Evolutionary conservation across 176 grass and related monocot genomes (phyloP), one percentile per base, ranked within the genome.

Genomic region (Stipa capillata): DNA sequence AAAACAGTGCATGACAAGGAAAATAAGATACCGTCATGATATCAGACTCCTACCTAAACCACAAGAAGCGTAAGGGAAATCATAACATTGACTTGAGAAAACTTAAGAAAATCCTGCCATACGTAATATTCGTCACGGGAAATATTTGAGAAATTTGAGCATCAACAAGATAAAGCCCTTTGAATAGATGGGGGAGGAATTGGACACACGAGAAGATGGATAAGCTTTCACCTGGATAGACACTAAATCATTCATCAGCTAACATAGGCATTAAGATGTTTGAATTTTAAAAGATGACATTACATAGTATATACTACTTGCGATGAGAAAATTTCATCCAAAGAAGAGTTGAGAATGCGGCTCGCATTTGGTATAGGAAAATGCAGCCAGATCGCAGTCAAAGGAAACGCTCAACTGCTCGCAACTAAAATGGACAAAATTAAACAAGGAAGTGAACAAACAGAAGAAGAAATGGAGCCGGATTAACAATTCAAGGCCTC

Each of bases 1-100:
- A 50, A n/a, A 52, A 29, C 53, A 28, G 43, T 47, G 9, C 74
- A 81, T 80, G 69, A 80, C 27, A 44, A 28, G 52, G 74, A 79
- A 67, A n/a, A n/a, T n/a, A n/a, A 67, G 29, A 84, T 83, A 34
- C n/a, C 59, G 31, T 49, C 17, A 43, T 69, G 58, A 83, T 24
- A 65, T 41, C 74, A 73, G 8, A 59, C 66, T n/a, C 28, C 47
- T 23, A 88, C 86, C 81, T 79, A 88, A 88, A 79, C 86, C 86
- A 79, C 75, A n/a, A n/a, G 60, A 48, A 65, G 13, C 41, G 16
- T 13, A 58, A 12, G 39, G 49, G 21, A 65, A 32, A 48, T 53
- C 37, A 57, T 20, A 55, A 31, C 25, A 29, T 36, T 57, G 48
- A 78, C 74, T 32, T 13, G 11, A 48, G n/a, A n/a, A n/a, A n/a